Evolutionary conservation across 2,329 filamentous ascomycete genomes (phyloP).

Genomic region (Helotiales sp.): DNA sequence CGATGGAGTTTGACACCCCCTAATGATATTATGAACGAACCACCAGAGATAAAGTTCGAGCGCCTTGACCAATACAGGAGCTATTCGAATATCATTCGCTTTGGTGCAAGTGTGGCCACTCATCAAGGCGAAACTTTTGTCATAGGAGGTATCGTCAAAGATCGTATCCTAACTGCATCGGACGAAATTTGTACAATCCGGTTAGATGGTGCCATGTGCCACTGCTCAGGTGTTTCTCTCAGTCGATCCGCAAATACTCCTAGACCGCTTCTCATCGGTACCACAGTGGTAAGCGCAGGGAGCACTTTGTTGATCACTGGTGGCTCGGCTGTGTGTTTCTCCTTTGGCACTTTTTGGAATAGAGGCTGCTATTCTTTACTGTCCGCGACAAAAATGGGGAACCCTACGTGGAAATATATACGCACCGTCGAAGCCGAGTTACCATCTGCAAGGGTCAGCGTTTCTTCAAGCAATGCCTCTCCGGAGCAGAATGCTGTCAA

Average conservation of each 20-base stretch:
- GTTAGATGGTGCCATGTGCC: neutral
- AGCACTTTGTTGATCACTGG: conserved; percentile 63
- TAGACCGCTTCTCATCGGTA: conserved; percentile 71
- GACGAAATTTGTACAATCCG: conserved; percentile 48
- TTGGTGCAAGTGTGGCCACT: conserved; percentile 43
- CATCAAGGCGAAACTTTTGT: conserved; percentile 35
- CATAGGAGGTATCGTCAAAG: conserved; percentile 45
- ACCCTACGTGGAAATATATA: conserved; percentile 23
- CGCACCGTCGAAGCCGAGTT: conserved; percentile 19
- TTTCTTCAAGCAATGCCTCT: neutral
- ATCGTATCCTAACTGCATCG: conserved; percentile 44
- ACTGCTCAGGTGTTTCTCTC: neutral
- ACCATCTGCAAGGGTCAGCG: neutral
- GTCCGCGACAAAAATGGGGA: neutral
- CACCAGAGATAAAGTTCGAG: conserved; percentile 36
- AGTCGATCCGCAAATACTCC: conserved; percentile 29
- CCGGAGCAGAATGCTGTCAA: conserved; percentile 25
- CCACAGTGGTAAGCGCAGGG: conserved; percentile 52
- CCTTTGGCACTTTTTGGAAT: conserved; percentile 87
- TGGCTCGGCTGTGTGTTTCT: conserved; percentile 86
- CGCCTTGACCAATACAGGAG: conserved; percentile 4
- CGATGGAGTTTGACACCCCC: conserved; percentile 51
- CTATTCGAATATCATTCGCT: conserved; percentile 34
- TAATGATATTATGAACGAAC: conserved; percentile 6
- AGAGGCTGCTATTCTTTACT: conserved; percentile 42